Evolutionary conservation across 2,329 filamentous ascomycete species (phyloP), one percentile per base, ranked within the genome.

Genomic region (Xylaria sp.): DNA sequence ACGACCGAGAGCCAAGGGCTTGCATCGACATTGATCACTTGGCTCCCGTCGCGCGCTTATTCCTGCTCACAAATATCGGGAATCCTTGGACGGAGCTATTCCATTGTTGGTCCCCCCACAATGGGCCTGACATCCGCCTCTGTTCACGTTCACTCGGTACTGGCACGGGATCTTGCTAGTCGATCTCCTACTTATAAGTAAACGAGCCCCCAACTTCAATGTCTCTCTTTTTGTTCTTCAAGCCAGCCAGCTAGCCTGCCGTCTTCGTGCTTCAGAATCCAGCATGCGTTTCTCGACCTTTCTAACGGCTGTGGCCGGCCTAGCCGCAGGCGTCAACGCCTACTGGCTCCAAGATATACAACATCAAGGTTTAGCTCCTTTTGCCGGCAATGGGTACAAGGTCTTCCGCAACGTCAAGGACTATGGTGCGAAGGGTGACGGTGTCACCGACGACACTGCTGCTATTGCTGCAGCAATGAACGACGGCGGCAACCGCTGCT

Each of bases 361-460:
- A 81, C 81, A 85, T 70, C 80, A 82, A 70, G 82, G 83, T 13
- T 67, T 81, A 66, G 82, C 83, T 10, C 82, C 83, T 42, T 84
- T 80, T 74, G 82, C 79, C 49, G 76, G 73, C 6, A 60, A 74
- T 17, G 80, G 78, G 36, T 84, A 84, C 63, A 75, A 78, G n/a
- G 81, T 84, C 5, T 85, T 84, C 69, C 81, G 83, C 54, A 85
- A 84, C 67, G 83, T 85, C 26, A 83, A 78, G 73, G 83, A 83
- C 76, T 85, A 82, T 67, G 83, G 83, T 54, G 83, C 83, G 58
- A 80, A 74, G 68, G 83, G 81, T 70, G 82, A 84, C 73, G 83
- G 83, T 42, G 73, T 77, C 17, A 82, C 81, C 13, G 83, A 84
- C 72, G 83, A 84, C 67, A 84, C 83, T 26, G 81, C 76, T 36